Evolutionary conservation across 352 stramenopile species (phyloP), one percentile per base, ranked within the genome.

Genomic region (Phytophthora niederhauseri): DNA sequence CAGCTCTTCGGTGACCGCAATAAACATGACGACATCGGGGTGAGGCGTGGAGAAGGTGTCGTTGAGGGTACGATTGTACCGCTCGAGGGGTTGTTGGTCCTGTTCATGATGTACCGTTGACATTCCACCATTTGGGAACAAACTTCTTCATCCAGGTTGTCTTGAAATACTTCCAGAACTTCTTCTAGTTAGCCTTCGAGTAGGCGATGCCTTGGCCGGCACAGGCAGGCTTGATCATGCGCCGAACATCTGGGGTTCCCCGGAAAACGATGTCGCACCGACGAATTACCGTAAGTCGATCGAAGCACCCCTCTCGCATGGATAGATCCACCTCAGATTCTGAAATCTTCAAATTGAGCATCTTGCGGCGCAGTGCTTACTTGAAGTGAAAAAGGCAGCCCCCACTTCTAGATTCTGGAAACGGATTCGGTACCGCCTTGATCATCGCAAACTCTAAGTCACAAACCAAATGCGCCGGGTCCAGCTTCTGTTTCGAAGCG

Each of bases 341-440:
- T 0, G 61, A 22, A 6, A 63, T 68, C 6, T 61, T 63, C 24
- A 68, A 8, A n/a, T n/a, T n/a, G n/a, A n/a, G n/a, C n/a, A n/a
- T n/a, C 36, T 57, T 57, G 2, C 52, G 51, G 4, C 52, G 52
- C 1, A 68, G 9, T 5, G 61, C 43, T 24, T 68, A 52, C 20
- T 68, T 63, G 53, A 62, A 62, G 45, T 68, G 43, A 28, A 68
- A 63, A 6, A 36, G n/a, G n/a, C n/a, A n/a, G n/a, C n/a, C n/a
- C n/a, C n/a, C n/a, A n/a, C n/a, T n/a, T n/a, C n/a, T n/a, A n/a
- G n/a, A n/a, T n/a, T n/a, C n/a, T n/a, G n/a, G n/a, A n/a, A n/a
- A n/a, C n/a, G n/a, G n/a, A n/a, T n/a, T n/a, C n/a, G n/a, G n/a
- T n/a, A n/a, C n/a, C n/a, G n/a, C n/a, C n/a, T n/a, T n/a, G n/a